Evolutionary conservation across 208 protist genomes (phyloP), one percentile per base, ranked within the genome.

Genomic region (Trypanosoma brucei): DNA sequence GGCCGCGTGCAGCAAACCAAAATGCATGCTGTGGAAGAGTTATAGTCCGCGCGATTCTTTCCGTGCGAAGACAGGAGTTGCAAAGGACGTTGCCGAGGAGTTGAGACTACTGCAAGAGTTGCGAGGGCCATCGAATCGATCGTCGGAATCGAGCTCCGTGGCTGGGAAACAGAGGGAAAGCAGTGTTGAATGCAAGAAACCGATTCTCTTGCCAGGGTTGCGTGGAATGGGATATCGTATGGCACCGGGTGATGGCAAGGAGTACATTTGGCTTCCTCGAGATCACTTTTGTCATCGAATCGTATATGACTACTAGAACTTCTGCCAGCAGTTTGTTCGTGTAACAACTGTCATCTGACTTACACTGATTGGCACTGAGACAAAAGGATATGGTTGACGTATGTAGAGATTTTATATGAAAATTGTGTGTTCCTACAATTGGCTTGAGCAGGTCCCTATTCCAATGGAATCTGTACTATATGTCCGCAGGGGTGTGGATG

Each of bases 201-300:
- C 60, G 0, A 60, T 88, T 14, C 59, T 88, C 31, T 69, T 87
- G 42, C 79, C 84, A 3, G 84, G 81, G 14, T 59, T 80, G 37
- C 72, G 74, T 40, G 81, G 84, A 30, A 72, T 38, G 30, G 81
- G 81, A 22, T 84, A 79, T 66, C 84, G 84, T 5, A 75, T 76
- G 53, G 81, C 68, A 39, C 73, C 78, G 40, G 59, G 40, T 30
- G 49, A 62, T 38, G 55, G 62, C 42, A 42, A 84, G 42, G 65
- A 77, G 52, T 92, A 92, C 69, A 77, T 92, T 54, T 78, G 73
- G 50, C 80, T 88, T 57, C 82, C 85, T 14, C 73, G 75, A 6
- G 81, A 88, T 45, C 78, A 86, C 59, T 92, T 92, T 68, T 76
- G 70, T 64, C 79, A 88, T 62, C 71, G 72, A 31, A 35, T 59